Evolutionary conservation across 1,284 basidiomycete genomes (phyloP).

Genomic region (Cutaneotrichosporon mucoides): DNA sequence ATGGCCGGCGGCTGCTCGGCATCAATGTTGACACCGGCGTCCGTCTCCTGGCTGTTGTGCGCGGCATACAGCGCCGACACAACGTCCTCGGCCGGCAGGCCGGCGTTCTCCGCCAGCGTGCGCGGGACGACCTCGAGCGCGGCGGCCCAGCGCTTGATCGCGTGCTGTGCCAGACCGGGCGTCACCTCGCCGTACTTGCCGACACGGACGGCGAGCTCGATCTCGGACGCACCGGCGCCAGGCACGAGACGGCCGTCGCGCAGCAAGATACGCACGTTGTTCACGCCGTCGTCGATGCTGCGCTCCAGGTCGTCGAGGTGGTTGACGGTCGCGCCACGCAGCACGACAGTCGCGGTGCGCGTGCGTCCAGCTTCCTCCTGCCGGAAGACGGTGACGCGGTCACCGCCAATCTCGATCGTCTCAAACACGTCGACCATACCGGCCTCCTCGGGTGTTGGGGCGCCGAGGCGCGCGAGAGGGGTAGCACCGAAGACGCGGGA

Average conservation of each 20-base stretch:
- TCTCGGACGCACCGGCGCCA: conserved; percentile 89
- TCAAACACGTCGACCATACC: conserved; percentile 92
- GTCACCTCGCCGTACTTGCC: conserved; percentile 83
- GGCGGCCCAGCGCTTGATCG: conserved; percentile 82
- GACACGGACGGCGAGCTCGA: conserved; percentile 81
- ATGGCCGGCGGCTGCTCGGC: conserved; percentile 36
- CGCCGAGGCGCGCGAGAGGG: conserved; percentile 90
- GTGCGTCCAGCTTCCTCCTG: conserved; percentile 75
- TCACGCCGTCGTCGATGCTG: conserved; percentile 94
- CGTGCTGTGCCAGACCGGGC: conserved; percentile 89
- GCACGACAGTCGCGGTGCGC: conserved; percentile 85
- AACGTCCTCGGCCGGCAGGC: conserved; percentile 88
- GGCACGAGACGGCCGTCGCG: conserved; percentile 88
- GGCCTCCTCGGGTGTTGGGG: conserved; percentile 93
- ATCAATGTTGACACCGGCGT: conserved; percentile 87
- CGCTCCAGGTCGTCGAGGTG: conserved; percentile 92
- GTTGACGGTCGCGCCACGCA: conserved; percentile 94
- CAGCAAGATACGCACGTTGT: conserved; percentile 89
- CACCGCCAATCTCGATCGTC: conserved; percentile 93
- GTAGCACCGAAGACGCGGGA: conserved; percentile 95
- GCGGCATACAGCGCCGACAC: conserved; percentile 83
- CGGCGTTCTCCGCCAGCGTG: conserved; percentile 94
- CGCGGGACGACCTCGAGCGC: conserved; percentile 90
- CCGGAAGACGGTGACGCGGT: conserved; percentile 92
- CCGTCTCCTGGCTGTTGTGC: conserved; percentile 61